phyloP scores from a whole-genome alignment of 2,329 filamentous ascomycete species.

The Diaporthe velutina region DNA sequence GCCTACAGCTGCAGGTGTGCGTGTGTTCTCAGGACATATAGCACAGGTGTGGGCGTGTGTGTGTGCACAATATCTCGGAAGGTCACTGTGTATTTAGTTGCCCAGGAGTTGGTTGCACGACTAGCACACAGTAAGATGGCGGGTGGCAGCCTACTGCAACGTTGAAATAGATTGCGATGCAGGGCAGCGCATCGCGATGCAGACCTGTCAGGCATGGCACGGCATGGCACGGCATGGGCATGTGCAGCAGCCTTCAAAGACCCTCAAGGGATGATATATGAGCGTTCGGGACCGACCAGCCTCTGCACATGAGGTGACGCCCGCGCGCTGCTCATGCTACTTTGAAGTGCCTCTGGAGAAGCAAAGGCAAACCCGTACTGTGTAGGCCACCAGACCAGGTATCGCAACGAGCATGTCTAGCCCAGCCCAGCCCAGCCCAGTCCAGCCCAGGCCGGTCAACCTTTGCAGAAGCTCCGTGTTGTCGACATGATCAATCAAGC shows the following conservation, averaged over 20 bases:
- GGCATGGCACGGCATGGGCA: constrained; percentile 2
- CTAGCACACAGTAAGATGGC: background rate
- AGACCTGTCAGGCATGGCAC: constrained; percentile 6
- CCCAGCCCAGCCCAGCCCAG: background rate
- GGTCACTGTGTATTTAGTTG: background rate
- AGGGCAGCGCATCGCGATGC: constrained; percentile 23
- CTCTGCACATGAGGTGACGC: background rate
- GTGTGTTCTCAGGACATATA: background rate
- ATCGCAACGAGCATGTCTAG: background rate
- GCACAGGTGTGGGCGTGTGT: background rate
- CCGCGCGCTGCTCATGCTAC: background rate
- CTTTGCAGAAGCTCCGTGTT: background rate
- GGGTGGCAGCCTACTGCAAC: constrained; percentile 25
- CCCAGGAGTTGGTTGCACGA: background rate
- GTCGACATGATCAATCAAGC: background rate
- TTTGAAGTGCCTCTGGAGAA: background rate
- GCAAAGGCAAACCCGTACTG: background rate
- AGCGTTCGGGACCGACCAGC: constrained; percentile 6
- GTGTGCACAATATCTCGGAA: background rate
- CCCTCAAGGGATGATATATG: background rate
- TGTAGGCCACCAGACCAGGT: background rate
- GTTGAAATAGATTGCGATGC: constrained; percentile 26
- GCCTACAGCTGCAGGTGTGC: background rate
- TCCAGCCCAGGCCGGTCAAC: background rate
- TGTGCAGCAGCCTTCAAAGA: constrained; percentile 4